Conservation (phyloP, 306 rosid genomes). For the Sphenostylis stenocarpa region DNA sequence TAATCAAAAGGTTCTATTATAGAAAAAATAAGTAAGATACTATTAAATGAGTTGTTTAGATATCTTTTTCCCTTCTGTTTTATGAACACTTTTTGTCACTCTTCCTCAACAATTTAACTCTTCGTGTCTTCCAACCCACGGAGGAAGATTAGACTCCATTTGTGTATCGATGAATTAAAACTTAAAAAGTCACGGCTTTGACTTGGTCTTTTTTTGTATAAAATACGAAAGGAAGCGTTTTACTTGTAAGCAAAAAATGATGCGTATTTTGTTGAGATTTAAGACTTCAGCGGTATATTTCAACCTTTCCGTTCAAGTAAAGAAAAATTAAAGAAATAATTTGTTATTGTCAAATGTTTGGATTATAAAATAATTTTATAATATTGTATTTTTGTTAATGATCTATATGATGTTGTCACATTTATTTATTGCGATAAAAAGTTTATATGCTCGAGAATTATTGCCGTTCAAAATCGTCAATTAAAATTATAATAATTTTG, state of each 20-base stretch:
- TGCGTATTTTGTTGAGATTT: neutral
- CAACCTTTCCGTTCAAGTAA: conserved; percentile 16
- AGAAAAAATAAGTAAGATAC: too few relatives aligned
- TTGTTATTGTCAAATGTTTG: neutral
- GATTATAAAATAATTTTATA: neutral
- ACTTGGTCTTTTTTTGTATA: neutral
- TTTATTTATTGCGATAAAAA: neutral
- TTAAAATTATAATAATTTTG: neutral
- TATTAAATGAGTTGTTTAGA: too few relatives aligned
- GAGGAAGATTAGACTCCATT: neutral
- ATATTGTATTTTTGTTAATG: neutral
- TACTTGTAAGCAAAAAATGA: conserved; percentile 1
- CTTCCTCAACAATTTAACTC: too few relatives aligned
- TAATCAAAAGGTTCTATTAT: too few relatives aligned
- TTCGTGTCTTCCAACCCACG: neutral
- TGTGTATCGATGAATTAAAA: neutral
- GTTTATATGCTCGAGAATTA: neutral
- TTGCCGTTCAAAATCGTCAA: neutral
- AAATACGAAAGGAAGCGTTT: neutral
- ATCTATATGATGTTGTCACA: neutral
- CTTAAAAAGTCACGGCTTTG: too few relatives aligned
- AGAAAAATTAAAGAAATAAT: neutral
- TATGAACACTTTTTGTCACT: neutral
- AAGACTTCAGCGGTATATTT: neutral
- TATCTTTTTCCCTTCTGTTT: conserved; percentile 8